Percentiles rank a stretch among this genome's conserved stretches.
These are phyloP conservation scores for Cladosporium sp. DNA, from an alignment of 2,329 filamentous ascomycete species.

Conservation along the genomic window DNA sequence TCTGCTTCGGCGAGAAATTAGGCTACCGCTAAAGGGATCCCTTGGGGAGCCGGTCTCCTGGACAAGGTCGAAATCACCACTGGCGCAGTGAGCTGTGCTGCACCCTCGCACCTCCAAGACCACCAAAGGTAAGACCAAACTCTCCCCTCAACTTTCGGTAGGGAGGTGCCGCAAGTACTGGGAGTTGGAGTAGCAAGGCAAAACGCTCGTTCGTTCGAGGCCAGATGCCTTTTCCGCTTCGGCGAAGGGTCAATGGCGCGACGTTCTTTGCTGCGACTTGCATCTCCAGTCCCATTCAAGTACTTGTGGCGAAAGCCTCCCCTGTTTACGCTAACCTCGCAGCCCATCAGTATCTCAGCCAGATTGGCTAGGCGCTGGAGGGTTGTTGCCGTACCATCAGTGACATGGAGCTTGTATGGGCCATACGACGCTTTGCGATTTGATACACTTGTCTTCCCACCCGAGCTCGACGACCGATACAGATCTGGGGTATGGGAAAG, in stretches of 20 bases:
- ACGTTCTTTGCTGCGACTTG: neutral
- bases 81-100: constrained; percentile 7
- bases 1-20: constrained; percentile 8
- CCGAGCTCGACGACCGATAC: too few species aligned
- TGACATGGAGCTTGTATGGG: too few species aligned
- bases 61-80: neutral
- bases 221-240: neutral
- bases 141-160: neutral
- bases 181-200: neutral
- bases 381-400: neutral
- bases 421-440: neutral
- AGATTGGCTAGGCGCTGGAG: constrained; percentile 1
- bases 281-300: neutral
- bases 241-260: neutral
- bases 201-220: neutral
- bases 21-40: neutral
- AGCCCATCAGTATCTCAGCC: constrained; percentile 4
- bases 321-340: neutral
- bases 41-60: neutral
- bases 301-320: neutral
- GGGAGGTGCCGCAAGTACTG: neutral
- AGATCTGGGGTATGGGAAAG: neutral
- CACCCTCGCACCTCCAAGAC: constrained; percentile 3
- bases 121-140: neutral
- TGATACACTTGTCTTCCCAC: neutral